phyloP scores from a whole-genome alignment of 1,284 basidiomycete species.

The Rhodotorula sp. region DNA sequence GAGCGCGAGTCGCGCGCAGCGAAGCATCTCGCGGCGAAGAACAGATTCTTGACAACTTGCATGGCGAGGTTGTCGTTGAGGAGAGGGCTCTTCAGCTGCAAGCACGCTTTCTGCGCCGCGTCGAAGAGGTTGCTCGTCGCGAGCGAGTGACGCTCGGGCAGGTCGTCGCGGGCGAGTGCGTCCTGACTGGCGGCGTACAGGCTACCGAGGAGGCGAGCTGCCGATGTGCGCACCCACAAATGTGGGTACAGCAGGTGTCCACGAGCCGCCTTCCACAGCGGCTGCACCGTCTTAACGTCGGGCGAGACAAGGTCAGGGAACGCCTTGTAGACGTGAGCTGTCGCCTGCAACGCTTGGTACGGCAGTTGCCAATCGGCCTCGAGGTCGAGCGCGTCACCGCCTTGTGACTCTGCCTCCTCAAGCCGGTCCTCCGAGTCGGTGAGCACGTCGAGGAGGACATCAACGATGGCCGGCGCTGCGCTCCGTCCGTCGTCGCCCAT shows the following conservation, averaged over 20 bases:
- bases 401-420: constrained; percentile 50
- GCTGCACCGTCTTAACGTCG: constrained; percentile 23
- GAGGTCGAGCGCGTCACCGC: constrained; percentile 53
- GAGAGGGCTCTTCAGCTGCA: constrained; percentile 77
- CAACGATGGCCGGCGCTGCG: constrained; percentile 59
- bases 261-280: constrained; percentile 62
- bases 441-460: constrained; percentile 60
- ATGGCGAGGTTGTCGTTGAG: constrained; percentile 73
- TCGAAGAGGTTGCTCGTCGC: constrained; percentile 62
- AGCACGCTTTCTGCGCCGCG: constrained; percentile 69
- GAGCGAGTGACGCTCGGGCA: constrained; percentile 54
- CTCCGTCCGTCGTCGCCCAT: constrained; percentile 53
- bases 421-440: constrained; percentile 54
- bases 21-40: constrained; percentile 85
- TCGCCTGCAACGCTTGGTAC: constrained; percentile 71
- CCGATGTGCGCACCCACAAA: constrained; percentile 84
- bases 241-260: constrained; percentile 82
- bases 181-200: constrained; percentile 62
- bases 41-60: constrained; percentile 90
- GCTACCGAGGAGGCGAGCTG: constrained; percentile 72
- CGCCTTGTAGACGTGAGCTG: constrained; percentile 64
- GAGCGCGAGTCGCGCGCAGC: constrained; percentile 38
- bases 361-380: constrained; percentile 73
- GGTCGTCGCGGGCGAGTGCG: constrained; percentile 50
- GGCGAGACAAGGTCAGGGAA: constrained; percentile 55